phyloP scores from a whole-genome alignment of 1,284 basidiomycete genomes.

The Austroboletus novae-zelandiae region DNA sequence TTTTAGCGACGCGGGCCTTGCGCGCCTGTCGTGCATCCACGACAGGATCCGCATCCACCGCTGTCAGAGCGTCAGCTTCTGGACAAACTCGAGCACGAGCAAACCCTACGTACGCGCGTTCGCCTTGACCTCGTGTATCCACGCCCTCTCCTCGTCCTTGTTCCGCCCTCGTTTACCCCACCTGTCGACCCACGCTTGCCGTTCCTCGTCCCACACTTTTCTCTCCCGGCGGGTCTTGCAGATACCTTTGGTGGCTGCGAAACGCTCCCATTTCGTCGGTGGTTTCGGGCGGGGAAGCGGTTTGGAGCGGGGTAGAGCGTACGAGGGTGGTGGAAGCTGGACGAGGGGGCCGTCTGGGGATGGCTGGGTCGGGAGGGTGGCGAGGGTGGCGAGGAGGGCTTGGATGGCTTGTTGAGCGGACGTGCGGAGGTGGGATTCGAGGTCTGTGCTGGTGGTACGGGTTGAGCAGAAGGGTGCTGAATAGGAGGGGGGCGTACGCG shows the following conservation, averaged over 20 bases:
- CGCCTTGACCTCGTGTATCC: constrained; percentile 88
- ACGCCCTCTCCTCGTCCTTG: constrained; percentile 84
- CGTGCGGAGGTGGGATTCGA: constrained; percentile 77
- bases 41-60: constrained; percentile 77
- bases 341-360: constrained; percentile 86
- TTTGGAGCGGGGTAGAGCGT: constrained; percentile 85
- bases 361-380: constrained; percentile 75
- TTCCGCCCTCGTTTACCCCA: constrained; percentile 96
- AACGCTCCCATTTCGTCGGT: constrained; percentile 95
- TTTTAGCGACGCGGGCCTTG: constrained; percentile 82
- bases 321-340: constrained; percentile 74
- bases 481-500: constrained; percentile 46
- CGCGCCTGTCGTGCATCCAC: constrained; percentile 75
- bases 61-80: constrained; percentile 31
- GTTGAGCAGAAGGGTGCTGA: not conserved
- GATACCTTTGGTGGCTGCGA: constrained; percentile 94
- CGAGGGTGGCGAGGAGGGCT: constrained; percentile 76
- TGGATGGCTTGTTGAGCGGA: constrained; percentile 89
- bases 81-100: not conserved
- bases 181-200: constrained; percentile 87
- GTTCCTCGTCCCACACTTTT: constrained; percentile 93
- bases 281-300: constrained; percentile 91
- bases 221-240: constrained; percentile 77
- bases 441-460: constrained; percentile 53
- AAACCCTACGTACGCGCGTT: constrained; percentile 67